These are phyloP conservation scores for Coprinellus aureogranulatus DNA, from an alignment of 768 basidiomycete species.

Conservation along the genomic window DNA sequence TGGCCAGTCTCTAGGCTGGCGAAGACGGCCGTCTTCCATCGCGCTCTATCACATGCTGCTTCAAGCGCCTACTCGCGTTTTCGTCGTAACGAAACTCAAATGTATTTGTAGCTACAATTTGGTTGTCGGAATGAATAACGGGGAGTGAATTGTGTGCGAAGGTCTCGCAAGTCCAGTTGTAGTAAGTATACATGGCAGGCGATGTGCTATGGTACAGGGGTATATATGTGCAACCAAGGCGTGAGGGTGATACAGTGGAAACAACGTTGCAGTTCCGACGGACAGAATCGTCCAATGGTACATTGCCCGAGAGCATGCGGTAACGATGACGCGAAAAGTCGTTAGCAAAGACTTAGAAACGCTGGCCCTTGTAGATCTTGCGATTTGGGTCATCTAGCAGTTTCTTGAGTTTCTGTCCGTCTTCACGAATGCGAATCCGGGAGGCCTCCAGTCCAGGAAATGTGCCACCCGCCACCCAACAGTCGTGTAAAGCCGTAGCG, in stretches of 20 bases:
- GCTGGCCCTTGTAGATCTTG: conserved; percentile 41
- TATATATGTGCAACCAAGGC: too few species aligned
- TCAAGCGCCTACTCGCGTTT: background rate
- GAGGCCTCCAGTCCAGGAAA: conserved; percentile 69
- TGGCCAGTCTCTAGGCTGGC: conserved; percentile 50
- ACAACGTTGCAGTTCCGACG: too few species aligned
- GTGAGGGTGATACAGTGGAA: too few species aligned
- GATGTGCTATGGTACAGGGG: too few species aligned
- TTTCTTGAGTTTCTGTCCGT: conserved; percentile 60
- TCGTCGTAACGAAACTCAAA: background rate
- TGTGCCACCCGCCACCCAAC: conserved; percentile 69
- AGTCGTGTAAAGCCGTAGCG: conserved; percentile 71
- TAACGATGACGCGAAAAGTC: background rate
- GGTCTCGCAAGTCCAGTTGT: too few species aligned
- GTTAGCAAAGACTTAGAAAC: background rate
- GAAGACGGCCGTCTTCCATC: background rate
- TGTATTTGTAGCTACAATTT: background rate
- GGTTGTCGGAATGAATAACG: background rate
- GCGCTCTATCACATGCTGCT: background rate
- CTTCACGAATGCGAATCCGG: conserved; percentile 57
- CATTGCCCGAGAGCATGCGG: too few species aligned
- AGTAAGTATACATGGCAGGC: too few species aligned
- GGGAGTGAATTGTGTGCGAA: too few species aligned
- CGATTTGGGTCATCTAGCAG: conserved; percentile 54
- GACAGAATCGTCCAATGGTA: too few species aligned